These are phyloP conservation scores for Fraxinus albicans DNA, from an alignment of 305 asterid genomes.

Conservation along the genomic window DNA sequence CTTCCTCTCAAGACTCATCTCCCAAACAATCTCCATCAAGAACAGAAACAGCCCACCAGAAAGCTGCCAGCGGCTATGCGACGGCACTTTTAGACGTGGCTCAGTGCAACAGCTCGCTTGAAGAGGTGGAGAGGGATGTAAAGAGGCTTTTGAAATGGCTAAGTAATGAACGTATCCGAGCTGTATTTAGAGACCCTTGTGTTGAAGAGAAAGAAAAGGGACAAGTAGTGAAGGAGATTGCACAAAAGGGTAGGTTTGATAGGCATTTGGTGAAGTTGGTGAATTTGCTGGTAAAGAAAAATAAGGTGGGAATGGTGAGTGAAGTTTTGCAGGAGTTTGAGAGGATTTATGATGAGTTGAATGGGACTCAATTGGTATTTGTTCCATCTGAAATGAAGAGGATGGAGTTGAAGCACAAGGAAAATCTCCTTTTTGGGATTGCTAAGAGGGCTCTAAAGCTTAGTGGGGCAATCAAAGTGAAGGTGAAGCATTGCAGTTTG, in stretches of 20 bases:
- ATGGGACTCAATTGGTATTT: slow-evolving; percentile 28
- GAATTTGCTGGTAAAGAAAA: slow-evolving; percentile 26
- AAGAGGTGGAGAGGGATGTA: slow-evolving; percentile 24
- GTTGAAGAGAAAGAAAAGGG: slow-evolving; percentile 28
- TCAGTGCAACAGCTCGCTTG: slow-evolving; percentile 20
- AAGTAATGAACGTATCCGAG: background rate
- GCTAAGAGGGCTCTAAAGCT: background rate
- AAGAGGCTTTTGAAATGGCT: slow-evolving; percentile 24
- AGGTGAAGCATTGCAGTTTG: background rate
- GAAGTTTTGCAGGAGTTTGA: slow-evolving; percentile 29
- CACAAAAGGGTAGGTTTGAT: slow-evolving; percentile 22
- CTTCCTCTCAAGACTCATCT: slow-evolving; percentile 8
- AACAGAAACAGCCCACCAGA: slow-evolving; percentile 9
- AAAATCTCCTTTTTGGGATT: background rate
- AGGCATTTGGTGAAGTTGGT: slow-evolving; percentile 26
- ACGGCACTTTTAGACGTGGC: slow-evolving; percentile 31
- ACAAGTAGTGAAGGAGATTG: slow-evolving; percentile 16
- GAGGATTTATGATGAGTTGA: slow-evolving; percentile 35
- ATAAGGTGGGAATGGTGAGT: slow-evolving; percentile 14
- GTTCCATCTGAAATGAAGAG: slow-evolving; percentile 1
- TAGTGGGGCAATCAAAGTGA: background rate
- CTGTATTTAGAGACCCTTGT: slow-evolving; percentile 5
- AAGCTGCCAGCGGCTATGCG: slow-evolving; percentile 38
- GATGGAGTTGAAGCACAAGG: background rate
- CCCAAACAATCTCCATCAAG: background rate